Base-by-base conservation (phyloP, 129 eudicot species). In the Deinandra increscens region DNA sequence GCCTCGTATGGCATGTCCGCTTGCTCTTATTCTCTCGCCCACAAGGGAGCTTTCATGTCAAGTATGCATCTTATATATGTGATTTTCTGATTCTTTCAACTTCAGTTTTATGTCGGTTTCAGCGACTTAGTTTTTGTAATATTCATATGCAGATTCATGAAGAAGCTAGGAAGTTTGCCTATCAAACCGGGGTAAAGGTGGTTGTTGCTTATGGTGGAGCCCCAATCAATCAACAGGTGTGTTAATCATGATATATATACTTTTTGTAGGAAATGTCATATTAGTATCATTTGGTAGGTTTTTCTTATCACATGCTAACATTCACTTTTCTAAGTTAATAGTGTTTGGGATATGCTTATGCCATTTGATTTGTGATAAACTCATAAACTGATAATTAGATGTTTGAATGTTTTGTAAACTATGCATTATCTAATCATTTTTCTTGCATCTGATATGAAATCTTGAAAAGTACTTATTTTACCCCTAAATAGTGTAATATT, bases 181-280 rank as follows among this genome's bases (percentile, higher is more conserved):
- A 86, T 79, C 96, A 89, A 84, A 89, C 96, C 69, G 96, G 96
- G 9, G 96, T 86, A 4, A 89, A 77, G 73, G 92, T 84, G 82
- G 96, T 89, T 3, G 96, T 89, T 84, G 96, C 90, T 8, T 89
- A 89, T 78, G 96, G 96, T 43, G 96, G 96, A 75, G 93, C 96
- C n/a, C 96, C 96, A 5, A 86, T 89, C 46, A 86, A 76, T 80
- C 88, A 71, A 14, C 96, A 89, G 96, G 96, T 89, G 19, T 42
- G 41, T 11, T 43, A 17, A 45, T 72, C 48, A 14, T 36, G n/a
- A n/a, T 63, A 3, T 11, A 7, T 42, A 7, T 45, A 1, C 1
- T 45, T 26, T 46, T n/a, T 72, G 31, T 67, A 60, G 60, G 58
- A 72, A 44, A n/a, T 36, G 60, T 66, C 39, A 4, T 8, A 46